These are phyloP conservation scores for Taxillus chinensis DNA, from an alignment of 164 flowering plant genomes.

Conservation along the genomic window DNA sequence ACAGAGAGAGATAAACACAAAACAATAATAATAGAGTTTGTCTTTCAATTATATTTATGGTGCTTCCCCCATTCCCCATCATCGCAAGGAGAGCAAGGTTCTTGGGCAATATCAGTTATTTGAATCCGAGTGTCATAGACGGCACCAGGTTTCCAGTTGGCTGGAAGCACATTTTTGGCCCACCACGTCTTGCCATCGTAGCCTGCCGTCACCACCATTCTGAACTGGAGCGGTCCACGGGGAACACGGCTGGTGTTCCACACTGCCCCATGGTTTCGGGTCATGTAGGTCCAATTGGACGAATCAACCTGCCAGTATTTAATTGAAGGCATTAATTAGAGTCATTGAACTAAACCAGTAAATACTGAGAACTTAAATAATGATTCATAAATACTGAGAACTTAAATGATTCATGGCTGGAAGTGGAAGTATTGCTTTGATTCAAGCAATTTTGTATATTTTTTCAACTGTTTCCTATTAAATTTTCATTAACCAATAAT, in stretches of 20 bases:
- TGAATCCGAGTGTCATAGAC: constrained; percentile 62
- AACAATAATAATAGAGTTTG: no score
- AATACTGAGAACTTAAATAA: not conserved
- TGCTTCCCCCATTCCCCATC: not conserved
- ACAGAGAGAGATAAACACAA: no score
- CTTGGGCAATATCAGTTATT: constrained; percentile 63
- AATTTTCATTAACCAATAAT: no score
- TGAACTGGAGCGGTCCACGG: constrained; percentile 48
- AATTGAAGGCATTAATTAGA: no score
- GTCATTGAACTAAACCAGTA: no score
- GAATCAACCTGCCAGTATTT: constrained; percentile 57
- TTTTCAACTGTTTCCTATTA: no score
- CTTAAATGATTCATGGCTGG: no score
- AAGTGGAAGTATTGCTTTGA: no score
- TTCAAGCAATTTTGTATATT: no score
- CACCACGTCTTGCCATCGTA: constrained; percentile 56
- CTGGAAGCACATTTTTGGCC: constrained; percentile 62
- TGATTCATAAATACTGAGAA: not conserved
- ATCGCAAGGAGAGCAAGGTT: constrained; percentile 68
- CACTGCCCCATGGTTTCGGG: constrained; percentile 55
- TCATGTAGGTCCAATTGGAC: constrained; percentile 52
- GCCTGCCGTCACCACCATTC: constrained; percentile 62
- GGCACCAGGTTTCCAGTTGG: constrained; percentile 60
- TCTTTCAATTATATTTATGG: no score
- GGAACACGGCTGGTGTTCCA: constrained; percentile 79